Evolutionary conservation across 2,329 filamentous ascomycete genomes (phyloP), one percentile per base, ranked within the genome.

Genomic region (Aotearoamyces nothofagi): DNA sequence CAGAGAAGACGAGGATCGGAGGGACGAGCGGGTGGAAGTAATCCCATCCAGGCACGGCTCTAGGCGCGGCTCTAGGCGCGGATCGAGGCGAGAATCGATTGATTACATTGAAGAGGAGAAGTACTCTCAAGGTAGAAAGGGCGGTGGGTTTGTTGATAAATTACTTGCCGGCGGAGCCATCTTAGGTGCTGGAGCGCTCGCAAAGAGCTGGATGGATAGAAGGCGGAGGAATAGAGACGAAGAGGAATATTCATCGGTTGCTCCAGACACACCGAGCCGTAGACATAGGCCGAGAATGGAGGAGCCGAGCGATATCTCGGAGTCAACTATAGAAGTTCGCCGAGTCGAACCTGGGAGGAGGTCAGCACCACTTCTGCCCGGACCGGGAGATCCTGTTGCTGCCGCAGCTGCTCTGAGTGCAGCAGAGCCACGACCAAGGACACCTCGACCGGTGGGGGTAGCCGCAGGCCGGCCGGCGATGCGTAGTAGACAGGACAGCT

Each of bases 101-200:
- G 77, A 70, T 29, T 74, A 71, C 37, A 34, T 46, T 12, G 57
- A 65, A 17, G 66, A 77, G 22, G 76, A 83, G 39, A 81, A 83
- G 47, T 66, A 66, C 33, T 50, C 46, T 5, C 42, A 33, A 38
- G 43, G 31, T 39, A 43, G 48, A 42, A 50, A 46, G 33, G 50
- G 59, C 4, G 63, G 66, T 11, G 70, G 73, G 6, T 62, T 78
- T 39, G 65, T 71, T 49, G 66, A 66, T 42, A 68, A 65, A 29
- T 34, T 82, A 2, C 49, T 77, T 9, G 63, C 66, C 25, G 56
- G 69, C 13, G 74, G 69, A 9, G 76, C 70, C 0, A 57, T 66
- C 4, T 49, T 76, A 2, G 78, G 77, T 11, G 73, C 66, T 5
- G 69, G 66, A 11, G 69, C 68, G 16, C 51, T 82, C 10, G 60